Evolutionary conservation across 1,139 yeast species (phyloP).

Genomic region (Suhomyces choctaworum): DNA sequence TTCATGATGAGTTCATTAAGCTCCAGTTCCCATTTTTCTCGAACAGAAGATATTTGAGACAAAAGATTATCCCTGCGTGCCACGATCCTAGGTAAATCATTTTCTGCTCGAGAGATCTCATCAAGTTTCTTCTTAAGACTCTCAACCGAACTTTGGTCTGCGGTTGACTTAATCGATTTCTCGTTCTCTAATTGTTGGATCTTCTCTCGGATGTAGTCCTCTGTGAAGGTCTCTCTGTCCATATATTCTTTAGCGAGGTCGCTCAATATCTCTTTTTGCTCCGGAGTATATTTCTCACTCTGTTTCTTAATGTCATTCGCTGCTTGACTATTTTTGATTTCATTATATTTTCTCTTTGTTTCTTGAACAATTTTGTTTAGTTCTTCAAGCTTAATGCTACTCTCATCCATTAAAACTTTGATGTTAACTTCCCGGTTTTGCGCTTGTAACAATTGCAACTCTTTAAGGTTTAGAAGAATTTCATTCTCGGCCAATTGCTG

Average conservation of each 20-base stretch:
- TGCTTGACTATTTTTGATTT: slow-evolving; percentile 46
- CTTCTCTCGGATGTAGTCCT: slow-evolving; percentile 31
- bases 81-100: slow-evolving; percentile 36
- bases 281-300: slow-evolving; percentile 42
- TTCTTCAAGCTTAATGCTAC: slow-evolving; percentile 32
- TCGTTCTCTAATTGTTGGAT: slow-evolving; percentile 42
- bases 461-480: slow-evolving; percentile 24
- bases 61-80: slow-evolving; percentile 28
- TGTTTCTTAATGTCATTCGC: slow-evolving; percentile 43
- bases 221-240: slow-evolving; percentile 43
- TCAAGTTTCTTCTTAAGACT: slow-evolving; percentile 31
- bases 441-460: slow-evolving; percentile 29
- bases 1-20: slow-evolving; percentile 49
- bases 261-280: slow-evolving; percentile 43
- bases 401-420: slow-evolving; percentile 31
- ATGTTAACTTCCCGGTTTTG: slow-evolving; percentile 37
- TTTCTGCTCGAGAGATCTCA: slow-evolving; percentile 32
- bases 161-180: slow-evolving; percentile 37
- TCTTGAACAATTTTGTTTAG: slow-evolving; percentile 35
- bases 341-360: slow-evolving; percentile 44
- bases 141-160: slow-evolving; percentile 40
- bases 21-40: slow-evolving; percentile 58
- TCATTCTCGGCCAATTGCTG: slow-evolving; percentile 23
- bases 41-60: slow-evolving; percentile 40
- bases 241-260: slow-evolving; percentile 47